These are phyloP conservation scores for Amaranthus hypochondriacus DNA, from an alignment of 148 eudicot species.

Conservation along the genomic window DNA sequence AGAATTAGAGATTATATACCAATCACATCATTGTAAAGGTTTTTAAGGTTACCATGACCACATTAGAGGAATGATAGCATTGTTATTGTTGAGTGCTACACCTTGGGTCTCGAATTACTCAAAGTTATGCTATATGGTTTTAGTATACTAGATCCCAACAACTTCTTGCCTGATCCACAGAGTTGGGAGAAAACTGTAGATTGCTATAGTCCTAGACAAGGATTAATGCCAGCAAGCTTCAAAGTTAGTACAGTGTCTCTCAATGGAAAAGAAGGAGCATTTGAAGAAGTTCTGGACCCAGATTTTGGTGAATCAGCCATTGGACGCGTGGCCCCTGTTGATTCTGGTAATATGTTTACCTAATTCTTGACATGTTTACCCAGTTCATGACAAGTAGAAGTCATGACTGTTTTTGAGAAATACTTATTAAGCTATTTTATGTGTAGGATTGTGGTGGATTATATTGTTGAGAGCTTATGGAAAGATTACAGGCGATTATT, in stretches of 20 bases:
- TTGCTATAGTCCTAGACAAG: conserved; percentile 87
- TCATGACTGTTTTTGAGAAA: background rate
- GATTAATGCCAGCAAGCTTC: conserved; percentile 96
- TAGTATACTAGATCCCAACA: background rate
- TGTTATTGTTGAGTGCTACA: too few species aligned
- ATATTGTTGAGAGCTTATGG: conserved; percentile 85
- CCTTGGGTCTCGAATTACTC: too few species aligned
- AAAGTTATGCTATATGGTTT: too few species aligned
- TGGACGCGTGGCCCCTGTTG: conserved; percentile 93
- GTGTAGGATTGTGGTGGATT: conserved; percentile 90
- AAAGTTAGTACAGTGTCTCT: conserved; percentile 60
- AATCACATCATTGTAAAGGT: too few species aligned
- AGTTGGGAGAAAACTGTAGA: conserved; percentile 96
- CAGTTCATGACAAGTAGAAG: background rate
- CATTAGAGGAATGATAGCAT: too few species aligned
- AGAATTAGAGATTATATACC: too few species aligned
- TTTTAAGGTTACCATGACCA: too few species aligned
- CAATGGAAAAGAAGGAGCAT: conserved; percentile 57
- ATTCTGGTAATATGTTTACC: conserved; percentile 56
- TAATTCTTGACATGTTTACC: background rate
- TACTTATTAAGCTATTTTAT: background rate
- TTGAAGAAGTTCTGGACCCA: conserved; percentile 82
- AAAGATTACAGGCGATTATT: conserved; percentile 70
- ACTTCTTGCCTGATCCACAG: conserved; percentile 28
- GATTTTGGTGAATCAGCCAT: conserved; percentile 98